Conservation (phyloP, 2,329 filamentous ascomycete species). For the Ophiosphaerella korrae region DNA sequence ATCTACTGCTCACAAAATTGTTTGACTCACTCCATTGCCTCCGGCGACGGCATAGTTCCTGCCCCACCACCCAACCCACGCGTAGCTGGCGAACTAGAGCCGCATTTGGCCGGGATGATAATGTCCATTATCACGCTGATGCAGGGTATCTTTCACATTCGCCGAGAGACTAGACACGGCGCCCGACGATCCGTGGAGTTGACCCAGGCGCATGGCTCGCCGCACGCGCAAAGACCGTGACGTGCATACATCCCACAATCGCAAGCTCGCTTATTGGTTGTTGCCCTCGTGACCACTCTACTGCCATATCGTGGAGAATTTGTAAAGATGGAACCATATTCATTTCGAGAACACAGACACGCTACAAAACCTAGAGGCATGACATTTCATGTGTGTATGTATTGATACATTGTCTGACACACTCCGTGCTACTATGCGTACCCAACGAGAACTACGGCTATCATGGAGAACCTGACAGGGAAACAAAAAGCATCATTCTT, state of each 20-base stretch:
- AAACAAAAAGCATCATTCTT: conserved; percentile 22
- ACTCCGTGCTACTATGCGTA: conserved; percentile 24
- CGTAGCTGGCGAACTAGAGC: conserved; percentile 19
- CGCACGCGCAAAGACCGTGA: conserved; percentile 4
- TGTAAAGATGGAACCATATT: background rate
- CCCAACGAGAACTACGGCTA: conserved; percentile 23
- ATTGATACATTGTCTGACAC: conserved; percentile 38
- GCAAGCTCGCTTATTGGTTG: conserved; percentile 18
- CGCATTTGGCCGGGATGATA: conserved; percentile 19
- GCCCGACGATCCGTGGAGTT: conserved; percentile 12
- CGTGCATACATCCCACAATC: conserved; percentile 13
- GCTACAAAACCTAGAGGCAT: background rate
- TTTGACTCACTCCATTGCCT: conserved; percentile 24
- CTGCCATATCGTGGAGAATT: background rate
- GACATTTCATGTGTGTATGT: conserved; percentile 29
- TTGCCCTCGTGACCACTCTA: conserved; percentile 18
- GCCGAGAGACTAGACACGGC: conserved; percentile 3
- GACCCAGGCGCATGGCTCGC: conserved; percentile 8
- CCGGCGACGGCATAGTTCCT: conserved; percentile 21
- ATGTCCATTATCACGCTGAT: conserved; percentile 12
- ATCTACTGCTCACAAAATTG: conserved; percentile 22
- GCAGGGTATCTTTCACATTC: conserved; percentile 8
- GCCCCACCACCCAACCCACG: conserved; percentile 25
- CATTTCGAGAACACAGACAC: background rate
- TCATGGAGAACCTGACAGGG: conserved; percentile 26